phyloP scores from a whole-genome alignment of 495 filamentous ascomycete genomes.

The Xylaria bambusicola region DNA sequence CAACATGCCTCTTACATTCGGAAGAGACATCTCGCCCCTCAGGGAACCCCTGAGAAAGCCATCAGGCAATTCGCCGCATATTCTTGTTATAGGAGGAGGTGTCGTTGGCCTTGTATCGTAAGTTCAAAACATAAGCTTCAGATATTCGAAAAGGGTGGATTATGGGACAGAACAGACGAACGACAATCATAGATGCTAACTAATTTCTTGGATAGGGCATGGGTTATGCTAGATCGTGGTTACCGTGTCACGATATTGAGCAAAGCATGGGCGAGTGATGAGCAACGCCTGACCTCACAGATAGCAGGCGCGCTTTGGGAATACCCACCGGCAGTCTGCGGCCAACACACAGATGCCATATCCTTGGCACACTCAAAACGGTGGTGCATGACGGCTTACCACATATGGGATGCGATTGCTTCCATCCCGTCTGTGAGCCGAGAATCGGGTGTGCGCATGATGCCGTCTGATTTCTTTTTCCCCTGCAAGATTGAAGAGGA shows the following conservation, averaged over 20 bases:
- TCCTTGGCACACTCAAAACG: conserved; percentile 42
- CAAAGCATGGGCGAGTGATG: conserved; percentile 43
- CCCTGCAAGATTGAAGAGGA: conserved; percentile 38
- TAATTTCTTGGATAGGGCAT: conserved; percentile 28
- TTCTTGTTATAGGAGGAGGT: conserved; percentile 50
- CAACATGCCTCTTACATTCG: conserved; percentile 33
- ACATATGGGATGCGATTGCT: conserved; percentile 45
- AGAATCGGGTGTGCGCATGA: conserved; percentile 47
- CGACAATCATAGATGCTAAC: conserved; percentile 17
- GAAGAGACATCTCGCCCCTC: conserved; percentile 34
- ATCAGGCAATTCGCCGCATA: conserved; percentile 33
- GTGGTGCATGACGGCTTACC: conserved; percentile 49
- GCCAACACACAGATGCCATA: conserved; percentile 46
- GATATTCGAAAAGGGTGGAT: background rate
- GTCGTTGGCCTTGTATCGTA: conserved; percentile 46
- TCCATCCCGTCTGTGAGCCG: conserved; percentile 32
- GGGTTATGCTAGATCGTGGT: conserved; percentile 51
- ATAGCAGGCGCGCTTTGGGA: conserved; percentile 56
- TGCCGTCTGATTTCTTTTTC: conserved; percentile 44
- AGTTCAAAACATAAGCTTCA: conserved; percentile 17
- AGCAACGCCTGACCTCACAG: conserved; percentile 51
- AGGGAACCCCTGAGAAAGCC: conserved; percentile 29
- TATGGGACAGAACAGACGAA: background rate
- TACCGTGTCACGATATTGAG: conserved; percentile 53
- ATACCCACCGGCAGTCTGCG: conserved; percentile 50